Percentiles rank a stretch among this genome's conserved stretches.
These are phyloP conservation scores for Parietaria judaica DNA, from an alignment of 306 rosid genomes.

Conservation along the genomic window DNA sequence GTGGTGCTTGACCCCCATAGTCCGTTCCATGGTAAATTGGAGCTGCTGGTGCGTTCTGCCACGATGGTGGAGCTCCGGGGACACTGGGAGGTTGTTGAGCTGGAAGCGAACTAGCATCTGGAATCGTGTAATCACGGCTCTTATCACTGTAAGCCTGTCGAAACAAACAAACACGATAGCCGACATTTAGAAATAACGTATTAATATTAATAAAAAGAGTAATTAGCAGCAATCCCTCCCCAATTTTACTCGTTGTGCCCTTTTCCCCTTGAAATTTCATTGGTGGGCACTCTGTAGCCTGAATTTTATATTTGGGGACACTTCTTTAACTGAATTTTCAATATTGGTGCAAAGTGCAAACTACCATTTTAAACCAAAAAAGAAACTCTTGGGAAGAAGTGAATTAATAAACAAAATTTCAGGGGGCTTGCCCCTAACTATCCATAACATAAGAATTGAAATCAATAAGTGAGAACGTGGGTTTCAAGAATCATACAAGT, in stretches of 20 bases:
- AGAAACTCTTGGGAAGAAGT: too few species aligned
- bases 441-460: too few species aligned
- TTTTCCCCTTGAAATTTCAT: too few species aligned
- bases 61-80: slow-evolving; percentile 28
- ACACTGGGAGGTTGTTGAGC: slow-evolving; percentile 29
- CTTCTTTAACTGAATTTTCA: too few species aligned
- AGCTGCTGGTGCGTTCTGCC: slow-evolving; percentile 47
- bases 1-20: slow-evolving; percentile 41
- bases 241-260: too few species aligned
- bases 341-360: too few species aligned
- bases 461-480: slow-evolving; percentile 12
- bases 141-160: slow-evolving; percentile 80
- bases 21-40: slow-evolving; percentile 39
- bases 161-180: slow-evolving; percentile 3
- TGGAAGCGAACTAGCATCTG: slow-evolving; percentile 36
- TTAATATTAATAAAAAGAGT: slow-evolving; percentile 4
- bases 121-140: slow-evolving; percentile 63
- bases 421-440: too few species aligned
- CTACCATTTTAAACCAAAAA: too few species aligned
- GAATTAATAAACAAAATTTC: too few species aligned
- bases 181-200: slow-evolving; percentile 7
- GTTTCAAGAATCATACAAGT: slow-evolving; percentile 72
- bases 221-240: too few species aligned
- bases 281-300: too few species aligned
- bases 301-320: too few species aligned